These are phyloP conservation scores for Trifolium pratense DNA, from an alignment of 306 rosid genomes.

Conservation along the genomic window DNA sequence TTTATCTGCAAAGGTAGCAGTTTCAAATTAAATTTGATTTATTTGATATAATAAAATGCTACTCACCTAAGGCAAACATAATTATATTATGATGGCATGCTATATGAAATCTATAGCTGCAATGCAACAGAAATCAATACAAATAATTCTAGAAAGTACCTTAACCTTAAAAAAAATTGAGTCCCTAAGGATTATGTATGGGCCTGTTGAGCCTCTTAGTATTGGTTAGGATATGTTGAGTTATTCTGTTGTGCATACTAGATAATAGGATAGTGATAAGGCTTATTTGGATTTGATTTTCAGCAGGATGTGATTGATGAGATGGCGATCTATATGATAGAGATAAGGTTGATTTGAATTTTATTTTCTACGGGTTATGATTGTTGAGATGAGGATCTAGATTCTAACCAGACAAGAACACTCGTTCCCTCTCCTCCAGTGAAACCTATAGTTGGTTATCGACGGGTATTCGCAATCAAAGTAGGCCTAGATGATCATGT, in stretches of 20 bases:
- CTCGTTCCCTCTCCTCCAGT: too few relatives aligned
- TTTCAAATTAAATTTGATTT: conserved; percentile 36
- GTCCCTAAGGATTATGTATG: background rate
- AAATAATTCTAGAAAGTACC: conserved; percentile 9
- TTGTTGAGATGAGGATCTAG: too few relatives aligned
- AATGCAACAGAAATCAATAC: conserved; percentile 31
- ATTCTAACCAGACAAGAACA: too few relatives aligned
- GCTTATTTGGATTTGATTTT: too few relatives aligned
- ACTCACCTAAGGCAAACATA: conserved; percentile 26
- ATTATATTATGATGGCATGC: conserved; percentile 17
- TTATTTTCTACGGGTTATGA: too few relatives aligned
- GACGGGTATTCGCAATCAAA: too few relatives aligned
- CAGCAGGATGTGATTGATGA: too few relatives aligned
- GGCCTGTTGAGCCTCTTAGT: background rate
- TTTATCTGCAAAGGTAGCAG: conserved; percentile 57
- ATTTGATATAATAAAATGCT: conserved; percentile 23
- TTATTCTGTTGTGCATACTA: background rate
- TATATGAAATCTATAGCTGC: conserved; percentile 23
- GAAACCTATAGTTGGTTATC: too few relatives aligned
- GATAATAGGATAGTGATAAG: background rate
- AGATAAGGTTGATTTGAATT: too few relatives aligned
- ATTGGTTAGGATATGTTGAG: conserved; percentile 2
- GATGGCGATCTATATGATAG: too few relatives aligned
- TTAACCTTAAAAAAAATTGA: background rate
- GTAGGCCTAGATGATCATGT: too few relatives aligned